Evolutionary conservation across 495 filamentous ascomycete genomes (phyloP).

Genomic region (Xylaria scruposa): DNA sequence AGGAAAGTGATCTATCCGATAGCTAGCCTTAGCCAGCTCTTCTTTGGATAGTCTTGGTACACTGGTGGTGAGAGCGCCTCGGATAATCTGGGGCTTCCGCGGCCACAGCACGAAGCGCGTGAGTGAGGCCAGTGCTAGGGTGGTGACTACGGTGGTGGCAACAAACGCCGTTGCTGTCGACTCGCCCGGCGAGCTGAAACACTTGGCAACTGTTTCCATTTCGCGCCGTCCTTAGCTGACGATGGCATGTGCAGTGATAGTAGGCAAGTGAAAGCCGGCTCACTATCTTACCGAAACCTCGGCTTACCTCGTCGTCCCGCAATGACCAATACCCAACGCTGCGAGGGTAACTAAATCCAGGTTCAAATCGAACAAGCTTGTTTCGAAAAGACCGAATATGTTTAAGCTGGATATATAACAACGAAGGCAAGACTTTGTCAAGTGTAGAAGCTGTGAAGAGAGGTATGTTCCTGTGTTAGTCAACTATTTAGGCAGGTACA

Average conservation of each 20-base stretch:
- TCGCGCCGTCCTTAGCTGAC: background rate
- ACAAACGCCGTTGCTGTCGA: conserved; percentile 38
- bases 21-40: conserved; percentile 42
- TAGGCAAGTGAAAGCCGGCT: conserved; percentile 8
- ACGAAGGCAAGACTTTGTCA: background rate
- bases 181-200: conserved; percentile 29
- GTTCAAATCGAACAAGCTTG: background rate
- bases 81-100: conserved; percentile 40
- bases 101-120: conserved; percentile 44
- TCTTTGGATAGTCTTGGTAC: conserved; percentile 40
- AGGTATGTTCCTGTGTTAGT: background rate
- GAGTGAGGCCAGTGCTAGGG: conserved; percentile 40
- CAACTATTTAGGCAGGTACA: background rate
- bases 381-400: background rate
- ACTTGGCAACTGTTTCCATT: conserved; percentile 38
- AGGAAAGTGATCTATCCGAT: conserved; percentile 49
- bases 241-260: conserved; percentile 7
- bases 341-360: background rate
- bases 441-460: background rate
- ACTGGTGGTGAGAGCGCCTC: conserved; percentile 45
- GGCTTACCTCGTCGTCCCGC: conserved; percentile 14
- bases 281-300: background rate
- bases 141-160: conserved; percentile 40
- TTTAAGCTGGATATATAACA: background rate
- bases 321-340: background rate